These are phyloP conservation scores for Craterostigma plantagineum DNA, from an alignment of 257 asterid genomes.

Conservation along the genomic window DNA sequence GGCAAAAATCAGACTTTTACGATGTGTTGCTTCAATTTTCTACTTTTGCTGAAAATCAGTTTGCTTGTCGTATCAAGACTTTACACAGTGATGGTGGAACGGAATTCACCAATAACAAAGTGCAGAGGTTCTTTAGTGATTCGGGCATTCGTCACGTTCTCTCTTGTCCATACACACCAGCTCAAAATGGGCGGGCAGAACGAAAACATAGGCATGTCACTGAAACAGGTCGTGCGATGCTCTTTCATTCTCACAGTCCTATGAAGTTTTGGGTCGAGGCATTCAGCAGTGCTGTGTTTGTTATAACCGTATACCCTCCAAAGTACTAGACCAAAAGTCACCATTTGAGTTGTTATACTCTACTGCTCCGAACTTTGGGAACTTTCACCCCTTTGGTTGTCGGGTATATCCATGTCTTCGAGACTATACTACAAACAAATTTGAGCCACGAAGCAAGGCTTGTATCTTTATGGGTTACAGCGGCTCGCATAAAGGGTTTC, in stretches of 20 bases:
- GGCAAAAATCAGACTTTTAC: background rate
- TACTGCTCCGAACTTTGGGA: background rate
- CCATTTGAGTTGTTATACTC: slow-evolving; percentile 2
- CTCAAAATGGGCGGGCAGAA: background rate
- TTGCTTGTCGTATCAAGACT: background rate
- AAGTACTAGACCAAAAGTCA: background rate
- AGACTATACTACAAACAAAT: background rate
- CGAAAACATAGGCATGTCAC: background rate
- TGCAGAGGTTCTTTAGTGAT: background rate
- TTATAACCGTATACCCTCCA: background rate
- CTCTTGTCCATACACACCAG: background rate
- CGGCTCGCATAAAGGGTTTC: background rate
- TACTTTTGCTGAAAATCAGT: slow-evolving; percentile 1
- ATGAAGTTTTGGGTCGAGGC: background rate
- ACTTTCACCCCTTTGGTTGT: slow-evolving; percentile 4
- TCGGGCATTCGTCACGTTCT: background rate
- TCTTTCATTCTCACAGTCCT: background rate
- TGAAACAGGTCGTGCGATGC: background rate
- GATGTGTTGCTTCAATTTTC: slow-evolving; percentile 1
- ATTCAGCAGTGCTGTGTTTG: too few species aligned
- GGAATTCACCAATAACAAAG: background rate
- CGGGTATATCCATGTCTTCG: slow-evolving; percentile 1
- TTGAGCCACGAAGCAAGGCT: background rate
- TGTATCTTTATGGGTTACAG: slow-evolving; percentile 5
- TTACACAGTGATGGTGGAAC: slow-evolving; percentile 9